Percentiles rank a stretch among this genome's conserved stretches.
Evolutionary conservation across 345 rosid species (phyloP).

Genomic region (Gossypium raimondii): DNA sequence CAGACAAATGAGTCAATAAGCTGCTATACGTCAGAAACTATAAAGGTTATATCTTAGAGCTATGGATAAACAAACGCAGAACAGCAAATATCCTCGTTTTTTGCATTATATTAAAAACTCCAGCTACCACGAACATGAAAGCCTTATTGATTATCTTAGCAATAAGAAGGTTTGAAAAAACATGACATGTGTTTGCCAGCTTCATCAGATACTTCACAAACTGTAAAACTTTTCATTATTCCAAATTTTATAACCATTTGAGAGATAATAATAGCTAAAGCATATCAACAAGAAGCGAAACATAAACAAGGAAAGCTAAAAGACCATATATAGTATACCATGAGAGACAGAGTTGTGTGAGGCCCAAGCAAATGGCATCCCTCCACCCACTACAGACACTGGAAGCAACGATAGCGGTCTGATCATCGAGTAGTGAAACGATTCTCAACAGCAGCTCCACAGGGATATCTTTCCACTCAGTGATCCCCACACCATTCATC

Average conservation of each 20-base stretch:
- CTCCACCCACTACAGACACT: slow-evolving; percentile 93
- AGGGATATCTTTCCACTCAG: slow-evolving; percentile 89
- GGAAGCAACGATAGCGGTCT: slow-evolving; percentile 67
- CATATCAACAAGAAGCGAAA: neutral
- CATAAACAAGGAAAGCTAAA: neutral
- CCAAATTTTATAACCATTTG: neutral
- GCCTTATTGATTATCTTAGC: neutral
- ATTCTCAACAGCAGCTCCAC: slow-evolving; percentile 72
- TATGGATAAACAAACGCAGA: neutral
- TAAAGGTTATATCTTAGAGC: neutral
- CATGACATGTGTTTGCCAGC: too few species aligned
- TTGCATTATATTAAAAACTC: too few species aligned
- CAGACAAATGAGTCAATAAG: neutral
- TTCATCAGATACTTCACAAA: too few species aligned
- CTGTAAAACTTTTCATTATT: neutral
- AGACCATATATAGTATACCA: slow-evolving; percentile 38
- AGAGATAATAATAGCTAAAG: neutral
- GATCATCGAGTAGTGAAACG: slow-evolving; percentile 72
- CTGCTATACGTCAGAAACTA: neutral
- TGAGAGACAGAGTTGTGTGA: slow-evolving; percentile 70
- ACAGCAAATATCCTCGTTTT: neutral
- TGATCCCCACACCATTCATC: slow-evolving; percentile 50
- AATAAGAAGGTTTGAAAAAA: neutral
- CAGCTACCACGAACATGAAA: neutral
- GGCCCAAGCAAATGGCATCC: slow-evolving; percentile 75